Base-by-base conservation (phyloP, 2,329 filamentous ascomycete genomes). In the Colletotrichum tropicale region DNA sequence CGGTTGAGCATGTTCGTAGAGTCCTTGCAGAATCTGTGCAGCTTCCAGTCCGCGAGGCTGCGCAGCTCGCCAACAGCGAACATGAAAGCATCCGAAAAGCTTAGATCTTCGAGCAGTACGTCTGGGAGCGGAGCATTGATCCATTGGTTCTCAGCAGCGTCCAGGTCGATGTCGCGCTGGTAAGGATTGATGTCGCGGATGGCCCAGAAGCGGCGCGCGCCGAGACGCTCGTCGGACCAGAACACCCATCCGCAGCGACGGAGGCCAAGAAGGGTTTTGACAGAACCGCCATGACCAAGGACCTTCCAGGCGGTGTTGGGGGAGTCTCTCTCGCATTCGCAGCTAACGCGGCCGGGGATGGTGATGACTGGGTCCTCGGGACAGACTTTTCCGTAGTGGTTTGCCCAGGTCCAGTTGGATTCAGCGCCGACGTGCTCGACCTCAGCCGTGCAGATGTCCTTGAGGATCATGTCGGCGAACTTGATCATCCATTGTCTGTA, bases 231-330 rank as follows among this genome's bases (percentile, higher is more conserved):
- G 9, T 74, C 66, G 56, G 48, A 38, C 71, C 71, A 74, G 32
- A 70, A 64, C 8, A 70, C 71, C 56, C 71, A 74, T 13, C 56
- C 71, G 66, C 56, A 62, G 30, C 71, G 66, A 18, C 56, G 66
- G 32, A 38, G 34, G 30, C 48, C 48, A 6, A 7, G 18, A n/a
- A 30, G 28, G 26, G 30, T 67, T 55, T 48, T 56, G 21, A 34
- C 28, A 18, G 15, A n/a, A n/a, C 21, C 62, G 55, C 38, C 58
- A 7, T n/a, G 15, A 24, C 69, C 16, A 43, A 74, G 18, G 9
- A 62, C 30, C 16, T 21, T 52, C 56, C 66, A 64, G 30, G 56
- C 71, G 12, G 36, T 24, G 32, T 73, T 74, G 36, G 66, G 43
- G 56, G 5, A n/a, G 6, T n/a, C 26, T 13, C 9, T 60, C 26